phyloP scores from a whole-genome alignment of 306 rosid genomes.

The Citrullus colocynthis region DNA sequence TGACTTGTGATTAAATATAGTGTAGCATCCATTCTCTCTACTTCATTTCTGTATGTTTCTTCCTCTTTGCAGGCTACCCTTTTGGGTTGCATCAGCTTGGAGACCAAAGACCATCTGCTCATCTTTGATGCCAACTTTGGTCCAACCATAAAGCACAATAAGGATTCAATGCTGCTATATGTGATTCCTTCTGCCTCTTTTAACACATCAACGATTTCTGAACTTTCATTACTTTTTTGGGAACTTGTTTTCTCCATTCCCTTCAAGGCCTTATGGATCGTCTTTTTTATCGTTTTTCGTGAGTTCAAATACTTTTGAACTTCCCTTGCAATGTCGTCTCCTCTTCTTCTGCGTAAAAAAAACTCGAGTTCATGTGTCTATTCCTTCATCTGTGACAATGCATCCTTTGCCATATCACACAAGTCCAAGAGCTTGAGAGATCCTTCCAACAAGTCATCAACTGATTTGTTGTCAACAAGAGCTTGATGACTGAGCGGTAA shows the following conservation, averaged over 20 bases:
- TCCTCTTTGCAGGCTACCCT: background rate
- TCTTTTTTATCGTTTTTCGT: background rate
- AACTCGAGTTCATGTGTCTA: background rate
- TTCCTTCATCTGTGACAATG: background rate
- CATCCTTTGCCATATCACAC: background rate
- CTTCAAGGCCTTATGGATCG: no score
- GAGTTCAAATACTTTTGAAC: background rate
- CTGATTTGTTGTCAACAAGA: background rate
- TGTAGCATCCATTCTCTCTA: background rate
- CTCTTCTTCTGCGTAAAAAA: background rate
- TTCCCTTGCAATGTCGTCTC: background rate
- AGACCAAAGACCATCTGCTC: background rate
- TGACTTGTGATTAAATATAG: background rate
- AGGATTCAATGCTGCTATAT: background rate
- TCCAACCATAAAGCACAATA: background rate
- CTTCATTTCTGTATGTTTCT: background rate
- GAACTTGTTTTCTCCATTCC: background rate
- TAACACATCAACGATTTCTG: background rate
- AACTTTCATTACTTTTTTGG: background rate
- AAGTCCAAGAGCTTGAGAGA: background rate
- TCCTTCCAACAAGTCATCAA: conserved; percentile 6
- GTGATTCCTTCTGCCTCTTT: background rate
- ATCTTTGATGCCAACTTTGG: background rate
- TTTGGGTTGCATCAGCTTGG: background rate
- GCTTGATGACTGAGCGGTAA: background rate